Conservation (phyloP, 805 yeast genomes). For the Saccharomycopsis capsularis region DNA sequence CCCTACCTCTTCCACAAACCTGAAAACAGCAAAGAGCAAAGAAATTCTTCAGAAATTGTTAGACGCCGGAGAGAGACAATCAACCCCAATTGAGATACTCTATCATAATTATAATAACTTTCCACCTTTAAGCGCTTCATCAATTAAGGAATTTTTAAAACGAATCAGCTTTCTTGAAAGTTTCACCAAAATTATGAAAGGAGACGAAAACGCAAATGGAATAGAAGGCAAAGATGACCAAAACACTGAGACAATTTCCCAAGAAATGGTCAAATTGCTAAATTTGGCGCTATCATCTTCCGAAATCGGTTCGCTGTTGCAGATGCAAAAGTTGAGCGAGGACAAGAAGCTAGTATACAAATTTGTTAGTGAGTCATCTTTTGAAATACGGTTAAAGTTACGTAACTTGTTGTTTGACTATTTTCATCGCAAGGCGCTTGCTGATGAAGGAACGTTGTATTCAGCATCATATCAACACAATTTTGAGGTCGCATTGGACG, state of each 20-base stretch:
- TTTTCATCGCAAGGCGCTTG: conserved; percentile 1
- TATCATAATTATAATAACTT: conserved; percentile 57
- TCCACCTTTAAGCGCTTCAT: conserved; percentile 44
- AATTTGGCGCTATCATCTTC: conserved; percentile 1
- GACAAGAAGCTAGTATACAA: conserved; percentile 47
- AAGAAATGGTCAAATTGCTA: conserved; percentile 7
- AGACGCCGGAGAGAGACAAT: background rate
- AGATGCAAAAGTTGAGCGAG: conserved; percentile 17
- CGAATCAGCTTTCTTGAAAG: conserved; percentile 63
- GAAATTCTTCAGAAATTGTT: background rate
- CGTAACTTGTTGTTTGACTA: conserved; percentile 66
- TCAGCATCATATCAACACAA: too few species aligned
- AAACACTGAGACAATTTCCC: background rate
- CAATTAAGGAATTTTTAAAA: conserved; percentile 56
- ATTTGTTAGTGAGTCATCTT: conserved; percentile 57
- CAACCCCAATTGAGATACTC: conserved; percentile 28
- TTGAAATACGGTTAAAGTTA: conserved; percentile 59
- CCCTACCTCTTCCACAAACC: background rate
- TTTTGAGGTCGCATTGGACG: conserved; percentile 2
- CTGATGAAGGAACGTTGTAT: background rate
- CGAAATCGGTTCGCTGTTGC: conserved; percentile 8
- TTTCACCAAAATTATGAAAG: conserved; percentile 45
- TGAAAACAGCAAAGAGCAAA: conserved; percentile 6
- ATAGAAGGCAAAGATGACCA: conserved; percentile 7
- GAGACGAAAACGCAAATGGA: background rate